These are phyloP conservation scores for Linum lewisii DNA, from an alignment of 345 rosid genomes.

Conservation along the genomic window DNA sequence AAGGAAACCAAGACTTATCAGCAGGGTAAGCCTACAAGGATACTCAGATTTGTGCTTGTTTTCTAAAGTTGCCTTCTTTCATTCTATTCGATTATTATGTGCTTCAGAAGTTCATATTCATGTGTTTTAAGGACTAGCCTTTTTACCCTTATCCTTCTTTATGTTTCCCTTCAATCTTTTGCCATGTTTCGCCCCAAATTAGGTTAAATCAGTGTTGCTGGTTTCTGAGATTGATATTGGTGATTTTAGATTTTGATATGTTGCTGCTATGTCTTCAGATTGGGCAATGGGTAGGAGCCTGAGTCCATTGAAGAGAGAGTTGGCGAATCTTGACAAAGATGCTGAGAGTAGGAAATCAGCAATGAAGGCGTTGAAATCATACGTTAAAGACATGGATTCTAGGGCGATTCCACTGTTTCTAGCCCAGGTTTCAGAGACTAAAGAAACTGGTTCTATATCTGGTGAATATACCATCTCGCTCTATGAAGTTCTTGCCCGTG, in stretches of 20 bases:
- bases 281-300: conserved; percentile 55
- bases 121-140: too few relatives aligned
- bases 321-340: conserved; percentile 83
- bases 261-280: neutral
- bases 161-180: too few relatives aligned
- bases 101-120: too few relatives aligned
- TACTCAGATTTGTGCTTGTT: too few relatives aligned
- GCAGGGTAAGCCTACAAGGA: too few relatives aligned
- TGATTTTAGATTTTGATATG: neutral
- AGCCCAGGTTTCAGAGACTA: conserved; percentile 81
- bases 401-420: conserved; percentile 78
- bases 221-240: too few relatives aligned
- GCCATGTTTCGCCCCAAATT: too few relatives aligned
- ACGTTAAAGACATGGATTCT: conserved; percentile 72
- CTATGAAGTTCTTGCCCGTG: conserved; percentile 88
- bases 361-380: conserved; percentile 68
- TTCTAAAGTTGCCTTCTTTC: too few relatives aligned
- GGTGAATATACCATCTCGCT: conserved; percentile 89
- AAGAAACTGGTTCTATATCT: conserved; percentile 72
- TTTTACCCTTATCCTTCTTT: too few relatives aligned
- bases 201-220: too few relatives aligned
- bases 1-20: too few relatives aligned
- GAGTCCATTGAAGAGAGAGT: conserved; percentile 57
- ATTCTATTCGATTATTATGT: too few relatives aligned
- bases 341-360: conserved; percentile 66